phyloP scores from a whole-genome alignment of 306 rosid genomes.

The Acacia crassicarpa region DNA sequence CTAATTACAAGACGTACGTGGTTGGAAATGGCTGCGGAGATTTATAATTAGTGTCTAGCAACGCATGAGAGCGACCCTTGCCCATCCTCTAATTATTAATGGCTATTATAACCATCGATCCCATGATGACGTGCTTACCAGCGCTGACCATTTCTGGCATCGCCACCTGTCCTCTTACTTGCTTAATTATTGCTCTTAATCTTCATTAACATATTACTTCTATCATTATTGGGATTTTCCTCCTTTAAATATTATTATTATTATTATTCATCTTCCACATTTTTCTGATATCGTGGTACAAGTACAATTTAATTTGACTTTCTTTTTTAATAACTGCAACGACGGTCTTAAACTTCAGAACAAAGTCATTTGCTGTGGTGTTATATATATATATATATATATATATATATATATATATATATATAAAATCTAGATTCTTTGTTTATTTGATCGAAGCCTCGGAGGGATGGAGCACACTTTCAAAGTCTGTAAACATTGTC shows the following conservation, averaged over 20 bases:
- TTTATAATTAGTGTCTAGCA: conserved; percentile 21
- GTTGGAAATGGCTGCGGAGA: not conserved
- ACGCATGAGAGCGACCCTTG: not conserved
- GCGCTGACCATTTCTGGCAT: not conserved
- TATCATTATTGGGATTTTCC: not conserved
- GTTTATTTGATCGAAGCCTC: not conserved
- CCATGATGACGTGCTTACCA: not conserved
- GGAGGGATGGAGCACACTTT: not conserved
- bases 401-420: not conserved
- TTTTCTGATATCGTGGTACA: not conserved
- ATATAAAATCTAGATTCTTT: not conserved
- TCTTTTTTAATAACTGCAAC: not conserved
- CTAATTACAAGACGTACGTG: not conserved
- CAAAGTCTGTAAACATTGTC: not conserved
- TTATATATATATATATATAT: not conserved
- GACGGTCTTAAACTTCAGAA: not conserved
- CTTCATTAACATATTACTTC: not conserved
- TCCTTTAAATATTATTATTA: too few relatives aligned
- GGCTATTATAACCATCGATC: not conserved
- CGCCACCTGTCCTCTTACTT: not conserved
- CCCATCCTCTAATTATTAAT: not conserved
- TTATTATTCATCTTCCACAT: not conserved
- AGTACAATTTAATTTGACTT: not conserved
- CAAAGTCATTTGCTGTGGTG: not conserved
- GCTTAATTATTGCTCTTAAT: not conserved